These are phyloP conservation scores for Neonectria neomacrospora DNA, from an alignment of 2,329 filamentous ascomycete genomes.

Conservation along the genomic window DNA sequence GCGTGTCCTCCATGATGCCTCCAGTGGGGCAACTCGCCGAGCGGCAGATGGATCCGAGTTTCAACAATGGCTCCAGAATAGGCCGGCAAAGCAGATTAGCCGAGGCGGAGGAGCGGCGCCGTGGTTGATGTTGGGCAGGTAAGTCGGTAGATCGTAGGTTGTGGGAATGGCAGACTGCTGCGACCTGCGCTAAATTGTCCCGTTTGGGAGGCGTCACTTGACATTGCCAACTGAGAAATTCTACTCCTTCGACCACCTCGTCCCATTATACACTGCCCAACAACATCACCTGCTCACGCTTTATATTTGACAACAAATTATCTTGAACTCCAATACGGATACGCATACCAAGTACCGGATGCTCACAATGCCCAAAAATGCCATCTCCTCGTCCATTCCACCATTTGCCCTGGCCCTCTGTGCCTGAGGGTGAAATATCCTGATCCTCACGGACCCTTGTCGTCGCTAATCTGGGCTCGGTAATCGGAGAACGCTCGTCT, in stretches of 20 bases:
- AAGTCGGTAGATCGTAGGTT: slow-evolving; percentile 8
- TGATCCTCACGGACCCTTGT: slow-evolving; percentile 7
- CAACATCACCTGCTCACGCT: background rate
- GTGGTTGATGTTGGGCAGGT: slow-evolving; percentile 27
- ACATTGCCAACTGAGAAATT: slow-evolving; percentile 18
- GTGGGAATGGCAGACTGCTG: background rate
- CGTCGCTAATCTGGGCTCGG: slow-evolving; percentile 21
- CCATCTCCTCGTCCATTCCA: background rate
- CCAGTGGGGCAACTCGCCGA: background rate
- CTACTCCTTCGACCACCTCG: background rate
- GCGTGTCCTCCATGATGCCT: slow-evolving; percentile 48
- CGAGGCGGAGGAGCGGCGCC: slow-evolving; percentile 13
- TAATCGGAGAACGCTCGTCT: slow-evolving; percentile 5
- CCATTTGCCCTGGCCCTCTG: background rate
- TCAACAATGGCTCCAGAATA: background rate
- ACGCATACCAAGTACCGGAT: too few relatives aligned
- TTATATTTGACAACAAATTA: background rate
- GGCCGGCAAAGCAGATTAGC: slow-evolving; percentile 10
- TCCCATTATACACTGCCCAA: background rate
- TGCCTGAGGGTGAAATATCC: slow-evolving; percentile 1
- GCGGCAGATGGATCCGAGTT: background rate
- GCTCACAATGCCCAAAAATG: background rate
- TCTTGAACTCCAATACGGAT: background rate
- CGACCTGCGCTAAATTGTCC: slow-evolving; percentile 31
- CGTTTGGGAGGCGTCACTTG: slow-evolving; percentile 36